Percentiles rank a stretch among this genome's conserved stretches.
Evolutionary conservation across 768 basidiomycete species (phyloP).

Genomic region (Tricholoma hemisulphureum): DNA sequence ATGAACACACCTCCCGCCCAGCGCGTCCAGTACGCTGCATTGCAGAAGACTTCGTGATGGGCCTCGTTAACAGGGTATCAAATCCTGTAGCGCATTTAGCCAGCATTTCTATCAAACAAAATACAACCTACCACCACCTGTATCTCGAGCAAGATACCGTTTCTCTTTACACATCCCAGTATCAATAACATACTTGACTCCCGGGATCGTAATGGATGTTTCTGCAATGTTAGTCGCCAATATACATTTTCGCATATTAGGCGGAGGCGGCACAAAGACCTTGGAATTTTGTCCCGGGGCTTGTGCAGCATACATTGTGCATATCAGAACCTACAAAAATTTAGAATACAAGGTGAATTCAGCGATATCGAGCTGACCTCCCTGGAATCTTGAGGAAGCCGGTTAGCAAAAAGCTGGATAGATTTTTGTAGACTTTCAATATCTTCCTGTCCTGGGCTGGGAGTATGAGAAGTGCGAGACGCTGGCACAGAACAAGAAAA

Average conservation of each 20-base stretch:
- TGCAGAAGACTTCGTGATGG: conserved; percentile 88
- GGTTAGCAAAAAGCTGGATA: conserved; percentile 64
- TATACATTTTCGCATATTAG: conserved; percentile 83
- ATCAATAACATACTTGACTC: conserved; percentile 93
- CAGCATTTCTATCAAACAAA: neutral
- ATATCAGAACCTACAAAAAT: conserved; percentile 58
- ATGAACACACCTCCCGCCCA: conserved; percentile 73
- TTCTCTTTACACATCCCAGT: conserved; percentile 97
- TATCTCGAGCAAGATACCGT: conserved; percentile 66
- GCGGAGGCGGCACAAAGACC: conserved; percentile 68
- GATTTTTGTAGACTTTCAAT: conserved; percentile 85
- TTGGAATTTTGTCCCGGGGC: conserved; percentile 73
- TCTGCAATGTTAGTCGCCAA: conserved; percentile 98
- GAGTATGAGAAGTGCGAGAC: neutral
- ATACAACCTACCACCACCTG: conserved; percentile 57
- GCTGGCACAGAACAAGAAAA: neutral
- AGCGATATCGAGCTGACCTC: conserved; percentile 39
- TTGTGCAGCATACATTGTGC: conserved; percentile 86
- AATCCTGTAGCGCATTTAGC: conserved; percentile 53
- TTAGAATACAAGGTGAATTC: neutral
- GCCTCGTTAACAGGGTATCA: conserved; percentile 78
- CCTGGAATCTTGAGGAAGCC: conserved; percentile 58
- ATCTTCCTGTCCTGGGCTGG: conserved; percentile 82
- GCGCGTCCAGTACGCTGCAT: conserved; percentile 95
- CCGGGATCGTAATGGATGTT: conserved; percentile 96